Percentiles rank a stretch among this genome's conserved stretches.
Evolutionary conservation across 352 stramenopile species (phyloP).

Genomic region (Sclerospora graminicola): DNA sequence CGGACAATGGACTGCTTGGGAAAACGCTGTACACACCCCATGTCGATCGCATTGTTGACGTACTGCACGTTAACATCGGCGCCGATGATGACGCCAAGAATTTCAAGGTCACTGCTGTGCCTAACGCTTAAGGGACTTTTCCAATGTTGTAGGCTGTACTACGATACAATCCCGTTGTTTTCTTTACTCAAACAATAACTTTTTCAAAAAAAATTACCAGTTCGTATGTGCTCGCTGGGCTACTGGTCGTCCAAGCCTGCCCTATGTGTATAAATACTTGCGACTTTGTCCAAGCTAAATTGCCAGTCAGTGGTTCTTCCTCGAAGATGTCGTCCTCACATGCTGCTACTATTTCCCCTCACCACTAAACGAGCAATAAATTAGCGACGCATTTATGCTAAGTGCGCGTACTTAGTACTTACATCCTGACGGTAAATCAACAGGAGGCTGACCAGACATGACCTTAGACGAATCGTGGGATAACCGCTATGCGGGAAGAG

Average conservation of each 20-base stretch:
- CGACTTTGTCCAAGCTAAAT: conserved; percentile 23
- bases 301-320: conserved; percentile 1
- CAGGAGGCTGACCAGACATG: conserved; percentile 46
- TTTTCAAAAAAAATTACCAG: conserved; percentile 10
- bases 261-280: conserved; percentile 31
- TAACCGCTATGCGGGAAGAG: conserved; percentile 24
- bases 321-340: too few relatives aligned
- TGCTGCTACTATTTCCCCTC: conserved; percentile 1
- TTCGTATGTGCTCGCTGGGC: conserved; percentile 6
- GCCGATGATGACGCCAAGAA: conserved; percentile 21
- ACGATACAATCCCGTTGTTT: too few relatives aligned
- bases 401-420: conserved; percentile 22
- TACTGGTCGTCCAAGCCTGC: not conserved
- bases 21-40: conserved; percentile 43
- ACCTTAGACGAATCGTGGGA: conserved; percentile 42
- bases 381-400: conserved; percentile 6
- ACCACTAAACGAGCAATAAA: conserved; percentile 6
- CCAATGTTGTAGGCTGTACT: not conserved
- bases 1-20: conserved; percentile 13
- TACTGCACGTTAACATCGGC: conserved; percentile 55
- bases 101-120: conserved; percentile 33
- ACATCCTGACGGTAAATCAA: conserved; percentile 8
- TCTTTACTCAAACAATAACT: not conserved
- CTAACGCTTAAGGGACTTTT: conserved; percentile 19
- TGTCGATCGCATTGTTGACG: conserved; percentile 41